Evolutionary conservation across 306 rosid species (phyloP).

Genomic region (Inga laurina): DNA sequence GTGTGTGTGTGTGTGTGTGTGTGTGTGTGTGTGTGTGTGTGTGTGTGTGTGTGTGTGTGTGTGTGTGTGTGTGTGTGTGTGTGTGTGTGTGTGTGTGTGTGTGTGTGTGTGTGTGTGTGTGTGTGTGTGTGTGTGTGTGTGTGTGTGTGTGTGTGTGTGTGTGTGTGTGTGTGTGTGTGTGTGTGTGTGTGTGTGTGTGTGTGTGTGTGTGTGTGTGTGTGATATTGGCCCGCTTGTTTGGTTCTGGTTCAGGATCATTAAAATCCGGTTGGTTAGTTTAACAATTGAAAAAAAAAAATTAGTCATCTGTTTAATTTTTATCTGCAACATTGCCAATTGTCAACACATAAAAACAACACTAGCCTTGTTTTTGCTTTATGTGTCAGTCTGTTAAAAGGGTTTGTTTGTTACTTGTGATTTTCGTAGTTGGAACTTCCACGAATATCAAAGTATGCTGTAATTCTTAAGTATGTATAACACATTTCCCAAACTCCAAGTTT

Average conservation of each 20-base stretch:
- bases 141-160: too few relatives aligned
- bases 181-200: too few relatives aligned
- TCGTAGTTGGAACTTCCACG: not conserved
- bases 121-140: too few relatives aligned
- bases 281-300: not conserved
- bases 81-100: too few relatives aligned
- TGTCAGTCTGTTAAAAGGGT: not conserved
- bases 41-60: too few relatives aligned
- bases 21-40: too few relatives aligned
- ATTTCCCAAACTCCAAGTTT: not conserved
- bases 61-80: too few relatives aligned
- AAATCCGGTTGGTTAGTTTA: not conserved
- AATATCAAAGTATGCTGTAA: not conserved
- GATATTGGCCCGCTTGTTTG: not conserved
- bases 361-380: not conserved
- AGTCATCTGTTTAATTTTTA: not conserved
- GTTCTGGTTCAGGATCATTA: not conserved
- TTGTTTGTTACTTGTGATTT: not conserved
- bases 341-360: not conserved
- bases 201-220: too few relatives aligned
- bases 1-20: too few relatives aligned
- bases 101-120: too few relatives aligned
- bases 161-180: too few relatives aligned
- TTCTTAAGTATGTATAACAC: not conserved
- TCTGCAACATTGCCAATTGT: not conserved